Percentiles rank a stretch among this genome's conserved stretches.
Conservation (phyloP, 2,329 filamentous ascomycete genomes). For the Exophiala sp. region DNA sequence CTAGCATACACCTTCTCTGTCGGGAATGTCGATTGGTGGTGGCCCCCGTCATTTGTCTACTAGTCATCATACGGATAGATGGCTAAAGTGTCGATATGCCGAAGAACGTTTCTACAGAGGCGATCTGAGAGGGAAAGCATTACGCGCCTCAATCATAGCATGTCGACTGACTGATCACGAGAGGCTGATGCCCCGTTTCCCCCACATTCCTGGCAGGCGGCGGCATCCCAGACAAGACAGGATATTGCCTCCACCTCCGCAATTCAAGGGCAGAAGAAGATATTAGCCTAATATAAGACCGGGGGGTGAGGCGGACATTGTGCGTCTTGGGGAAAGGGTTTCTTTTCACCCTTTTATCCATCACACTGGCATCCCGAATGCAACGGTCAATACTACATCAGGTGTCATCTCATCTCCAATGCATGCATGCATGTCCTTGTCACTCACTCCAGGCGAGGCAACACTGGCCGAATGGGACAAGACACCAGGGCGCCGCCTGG, state of each 20-base stretch:
- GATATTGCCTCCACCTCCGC: conserved; percentile 13
- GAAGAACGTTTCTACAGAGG: not conserved
- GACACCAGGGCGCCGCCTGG: not conserved
- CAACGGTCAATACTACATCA: not conserved
- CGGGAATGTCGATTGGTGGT: not conserved
- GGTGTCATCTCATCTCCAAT: not conserved
- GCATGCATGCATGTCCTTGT: not conserved
- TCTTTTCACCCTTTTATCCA: not conserved
- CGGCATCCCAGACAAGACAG: not conserved
- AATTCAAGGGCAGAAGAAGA: not conserved
- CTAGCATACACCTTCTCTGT: not conserved
- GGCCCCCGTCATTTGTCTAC: not conserved
- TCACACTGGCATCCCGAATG: not conserved
- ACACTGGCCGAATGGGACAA: not conserved
- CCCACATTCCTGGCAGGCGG: not conserved
- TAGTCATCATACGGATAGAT: not conserved
- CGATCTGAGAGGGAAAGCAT: not conserved
- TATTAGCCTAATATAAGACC: conserved; percentile 1
- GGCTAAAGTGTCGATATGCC: not conserved
- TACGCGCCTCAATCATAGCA: not conserved
- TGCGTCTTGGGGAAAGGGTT: too few species aligned
- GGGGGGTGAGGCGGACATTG: too few species aligned
- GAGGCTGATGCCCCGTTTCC: conserved; percentile 8
- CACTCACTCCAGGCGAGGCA: not conserved
- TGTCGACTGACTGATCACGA: conserved; percentile 2